Base-by-base conservation (phyloP, 345 rosid genomes). In the Carallia pectinifolia region DNA sequence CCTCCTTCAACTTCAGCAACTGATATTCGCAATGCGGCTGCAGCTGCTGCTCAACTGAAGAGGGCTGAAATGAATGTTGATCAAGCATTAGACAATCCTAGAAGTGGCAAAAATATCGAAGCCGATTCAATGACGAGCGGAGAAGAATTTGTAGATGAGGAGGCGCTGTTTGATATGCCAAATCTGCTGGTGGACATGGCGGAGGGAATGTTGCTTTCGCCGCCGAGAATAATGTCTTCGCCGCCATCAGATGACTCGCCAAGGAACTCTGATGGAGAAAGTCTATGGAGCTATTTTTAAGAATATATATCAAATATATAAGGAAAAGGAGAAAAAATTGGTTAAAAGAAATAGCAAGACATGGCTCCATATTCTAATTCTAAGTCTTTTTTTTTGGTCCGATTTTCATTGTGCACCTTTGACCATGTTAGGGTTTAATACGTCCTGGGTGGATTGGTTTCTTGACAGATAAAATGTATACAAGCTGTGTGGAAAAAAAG, bases 101-200 rank as follows among this genome's bases (percentile, higher is more conserved):
- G 16, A 2, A 23, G 38, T 18, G 13, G 33, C 2, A 23, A 31
- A 23, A 19, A 13, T 30, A 30, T 5, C 12, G 30, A 3, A 3
- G 47, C 27, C 0, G 62, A 58, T 56, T 34, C 47, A 2, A 12
- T 15, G 23, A 61, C 27, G 1, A 6, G 55, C 2, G 65, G 58
- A 39, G 69, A 76, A 12, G 81, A 80, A 37, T 93, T 83, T 68
- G 69, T 93, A 16, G 98, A 93, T 60, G 96, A 88, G 79, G 98
- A 93, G 56, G 97, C 77, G 5, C 65, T 88, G 68, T 81, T 91
- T 65, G 86, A 88, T 74, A 82, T 93, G 91, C 98, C 98, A 27
- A 86, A 81, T 77, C 69, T 93, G 76, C 71, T 93, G 63, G 93
- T 88, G 75, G 88, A 89, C 74, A 91, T 93, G 98, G 98, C 98